Conservation (phyloP, 345 rosid genomes). For the Gossypium arboreum region DNA sequence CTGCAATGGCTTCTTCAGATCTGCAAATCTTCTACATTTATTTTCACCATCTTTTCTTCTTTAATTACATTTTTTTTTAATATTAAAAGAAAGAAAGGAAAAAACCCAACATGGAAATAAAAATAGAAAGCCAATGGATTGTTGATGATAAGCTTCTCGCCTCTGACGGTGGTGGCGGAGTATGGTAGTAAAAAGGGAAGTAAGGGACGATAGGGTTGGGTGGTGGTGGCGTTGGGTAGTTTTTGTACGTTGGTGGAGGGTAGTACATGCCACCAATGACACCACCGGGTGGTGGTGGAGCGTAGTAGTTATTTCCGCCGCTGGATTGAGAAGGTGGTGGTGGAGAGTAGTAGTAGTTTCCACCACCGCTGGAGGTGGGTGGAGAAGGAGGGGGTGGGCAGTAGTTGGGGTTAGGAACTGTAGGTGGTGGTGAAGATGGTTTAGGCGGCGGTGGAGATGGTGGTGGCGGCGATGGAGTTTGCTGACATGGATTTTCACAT, state of each 20-base stretch:
- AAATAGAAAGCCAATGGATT: neutral
- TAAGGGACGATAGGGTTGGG: slow-evolving; percentile 98
- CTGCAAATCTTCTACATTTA: slow-evolving; percentile 38
- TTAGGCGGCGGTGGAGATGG: slow-evolving; percentile 36
- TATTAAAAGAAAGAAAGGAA: slow-evolving; percentile 27
- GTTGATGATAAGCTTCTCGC: slow-evolving; percentile 16
- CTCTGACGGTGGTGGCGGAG: slow-evolving; percentile 46
- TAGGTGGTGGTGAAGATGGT: slow-evolving; percentile 43
- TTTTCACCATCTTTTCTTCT: slow-evolving; percentile 14
- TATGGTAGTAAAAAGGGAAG: slow-evolving; percentile 80
- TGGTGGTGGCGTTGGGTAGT: slow-evolving; percentile 65
- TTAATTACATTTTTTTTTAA: neutral
- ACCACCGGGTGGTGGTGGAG: slow-evolving; percentile 52
- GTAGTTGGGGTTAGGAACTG: slow-evolving; percentile 24
- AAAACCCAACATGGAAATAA: slow-evolving; percentile 14
- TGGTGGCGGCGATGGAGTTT: slow-evolving; percentile 45
- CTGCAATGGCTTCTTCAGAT: slow-evolving; percentile 24
- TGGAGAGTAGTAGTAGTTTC: slow-evolving; percentile 63
- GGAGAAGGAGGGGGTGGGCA: slow-evolving; percentile 75
- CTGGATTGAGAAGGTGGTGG: slow-evolving; percentile 47
- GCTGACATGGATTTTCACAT: slow-evolving; percentile 64
- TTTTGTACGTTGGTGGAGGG: slow-evolving; percentile 50
- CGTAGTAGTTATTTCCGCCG: slow-evolving; percentile 32
- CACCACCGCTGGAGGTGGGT: slow-evolving; percentile 32
- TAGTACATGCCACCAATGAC: slow-evolving; percentile 44